phyloP scores from a whole-genome alignment of 805 yeast genomes.

The Barnettozyma californica region DNA sequence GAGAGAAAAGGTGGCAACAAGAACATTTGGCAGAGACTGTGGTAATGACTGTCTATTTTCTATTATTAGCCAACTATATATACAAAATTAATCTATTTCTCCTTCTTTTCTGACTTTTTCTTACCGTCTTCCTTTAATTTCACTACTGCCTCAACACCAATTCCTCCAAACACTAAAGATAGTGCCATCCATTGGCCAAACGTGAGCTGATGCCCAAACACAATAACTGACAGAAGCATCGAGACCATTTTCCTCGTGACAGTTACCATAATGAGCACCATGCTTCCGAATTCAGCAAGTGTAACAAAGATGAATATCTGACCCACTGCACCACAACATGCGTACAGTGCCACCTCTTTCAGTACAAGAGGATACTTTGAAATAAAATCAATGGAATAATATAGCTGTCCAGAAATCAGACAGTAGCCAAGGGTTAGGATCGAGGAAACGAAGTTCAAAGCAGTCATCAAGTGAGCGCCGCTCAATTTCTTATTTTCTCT shows the following conservation, averaged over 20 bases:
- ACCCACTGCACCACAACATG: slow-evolving; percentile 82
- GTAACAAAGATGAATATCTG: slow-evolving; percentile 91
- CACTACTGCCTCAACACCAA: slow-evolving; percentile 63
- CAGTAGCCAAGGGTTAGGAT: slow-evolving; percentile 47
- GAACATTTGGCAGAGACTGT: slow-evolving; percentile 19
- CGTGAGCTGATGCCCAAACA: slow-evolving; percentile 75
- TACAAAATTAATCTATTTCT: not conserved
- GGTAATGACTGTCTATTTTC: slow-evolving; percentile 11
- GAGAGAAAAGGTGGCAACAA: slow-evolving; percentile 27
- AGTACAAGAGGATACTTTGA: slow-evolving; percentile 46
- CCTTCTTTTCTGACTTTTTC: not conserved
- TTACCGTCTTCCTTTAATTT: not conserved
- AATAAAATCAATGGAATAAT: slow-evolving; percentile 45
- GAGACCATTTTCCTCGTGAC: slow-evolving; percentile 96
- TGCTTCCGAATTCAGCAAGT: slow-evolving; percentile 77
- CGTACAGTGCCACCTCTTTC: slow-evolving; percentile 58
- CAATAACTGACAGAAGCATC: slow-evolving; percentile 81
- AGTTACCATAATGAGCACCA: slow-evolving; percentile 84
- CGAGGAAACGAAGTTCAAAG: slow-evolving; percentile 44
- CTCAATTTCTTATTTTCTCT: slow-evolving; percentile 46
- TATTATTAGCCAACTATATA: not conserved
- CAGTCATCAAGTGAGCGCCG: slow-evolving; percentile 86
- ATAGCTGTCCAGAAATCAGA: slow-evolving; percentile 41
- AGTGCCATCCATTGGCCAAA: slow-evolving; percentile 76
- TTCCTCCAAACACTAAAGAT: slow-evolving; percentile 74